These are phyloP conservation scores for Tilletia horrida DNA, from an alignment of 1,284 basidiomycete genomes.

Conservation along the genomic window DNA sequence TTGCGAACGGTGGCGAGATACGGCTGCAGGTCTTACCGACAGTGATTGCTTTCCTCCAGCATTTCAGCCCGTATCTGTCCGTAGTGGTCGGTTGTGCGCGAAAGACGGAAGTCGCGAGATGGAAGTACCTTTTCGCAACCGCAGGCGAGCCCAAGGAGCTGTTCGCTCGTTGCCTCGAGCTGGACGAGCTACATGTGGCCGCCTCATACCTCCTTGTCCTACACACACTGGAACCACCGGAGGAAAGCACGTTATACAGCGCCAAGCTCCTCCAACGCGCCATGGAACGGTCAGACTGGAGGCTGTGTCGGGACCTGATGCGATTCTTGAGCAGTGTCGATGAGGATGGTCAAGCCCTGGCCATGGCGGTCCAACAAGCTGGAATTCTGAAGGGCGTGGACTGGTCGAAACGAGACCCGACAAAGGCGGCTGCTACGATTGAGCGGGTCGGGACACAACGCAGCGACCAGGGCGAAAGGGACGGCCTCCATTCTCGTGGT, in stretches of 20 bases:
- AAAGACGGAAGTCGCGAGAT: constrained; percentile 90
- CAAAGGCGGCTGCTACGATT: constrained; percentile 17
- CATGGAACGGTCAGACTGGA: constrained; percentile 34
- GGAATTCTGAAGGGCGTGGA: constrained; percentile 36
- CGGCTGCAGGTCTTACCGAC: constrained; percentile 61
- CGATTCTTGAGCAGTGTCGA: constrained; percentile 43
- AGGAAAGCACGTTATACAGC: constrained; percentile 55
- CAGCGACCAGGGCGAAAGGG: background rate
- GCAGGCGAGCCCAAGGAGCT: constrained; percentile 84
- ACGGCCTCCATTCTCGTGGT: too few relatives aligned
- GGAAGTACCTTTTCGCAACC: constrained; percentile 80
- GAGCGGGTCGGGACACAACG: constrained; percentile 15
- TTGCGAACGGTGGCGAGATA: background rate
- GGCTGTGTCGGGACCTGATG: constrained; percentile 58
- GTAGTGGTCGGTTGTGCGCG: constrained; percentile 94
- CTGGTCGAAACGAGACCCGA: constrained; percentile 19
- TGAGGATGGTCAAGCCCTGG: constrained; percentile 71
- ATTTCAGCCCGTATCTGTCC: constrained; percentile 83
- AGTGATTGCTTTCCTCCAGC: constrained; percentile 85
- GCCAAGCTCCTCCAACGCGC: constrained; percentile 40
- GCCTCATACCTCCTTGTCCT: constrained; percentile 88
- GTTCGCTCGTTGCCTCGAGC: constrained; percentile 81
- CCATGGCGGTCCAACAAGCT: constrained; percentile 54
- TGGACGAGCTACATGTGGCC: constrained; percentile 77
- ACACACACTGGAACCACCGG: constrained; percentile 84